phyloP scores from a whole-genome alignment of 1,139 yeast species.

The Diutina ranongensis region DNA sequence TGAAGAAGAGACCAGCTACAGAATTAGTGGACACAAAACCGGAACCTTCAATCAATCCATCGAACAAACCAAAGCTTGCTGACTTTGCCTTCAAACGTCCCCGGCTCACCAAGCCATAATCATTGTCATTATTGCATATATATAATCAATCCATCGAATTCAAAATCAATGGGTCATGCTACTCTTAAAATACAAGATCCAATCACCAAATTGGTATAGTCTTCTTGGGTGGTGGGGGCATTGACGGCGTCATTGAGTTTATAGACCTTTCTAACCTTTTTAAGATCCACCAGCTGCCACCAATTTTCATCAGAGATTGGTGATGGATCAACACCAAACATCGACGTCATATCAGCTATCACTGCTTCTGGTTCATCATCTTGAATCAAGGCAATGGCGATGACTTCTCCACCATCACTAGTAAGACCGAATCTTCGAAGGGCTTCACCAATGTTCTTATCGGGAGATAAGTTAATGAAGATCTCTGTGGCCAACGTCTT shows the following conservation, averaged over 20 bases:
- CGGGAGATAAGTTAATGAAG: constrained; percentile 29
- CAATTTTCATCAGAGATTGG: constrained; percentile 17
- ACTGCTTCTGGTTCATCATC: constrained; percentile 9
- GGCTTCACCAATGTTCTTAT: constrained; percentile 34
- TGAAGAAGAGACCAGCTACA: too few relatives aligned
- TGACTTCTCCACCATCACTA: constrained; percentile 16
- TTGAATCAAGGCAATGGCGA: constrained; percentile 22
- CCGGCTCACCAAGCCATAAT: not conserved
- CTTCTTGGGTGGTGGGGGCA: constrained; percentile 13
- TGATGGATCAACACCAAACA: constrained; percentile 12
- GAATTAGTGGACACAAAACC: too few relatives aligned
- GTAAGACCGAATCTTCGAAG: constrained; percentile 31
- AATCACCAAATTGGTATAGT: constrained; percentile 25
- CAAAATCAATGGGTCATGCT: too few relatives aligned
- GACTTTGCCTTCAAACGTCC: constrained; percentile 6
- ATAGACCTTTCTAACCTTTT: constrained; percentile 26
- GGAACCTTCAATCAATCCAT: too few relatives aligned
- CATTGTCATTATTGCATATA: not conserved
- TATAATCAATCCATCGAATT: too few relatives aligned
- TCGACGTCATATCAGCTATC: constrained; percentile 10
- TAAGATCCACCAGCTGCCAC: constrained; percentile 15
- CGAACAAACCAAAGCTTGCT: constrained; percentile 1
- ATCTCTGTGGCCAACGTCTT: constrained; percentile 33
- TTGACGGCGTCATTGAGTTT: constrained; percentile 24
- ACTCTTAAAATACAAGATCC: constrained; percentile 31